Evolutionary conservation across 768 basidiomycete species (phyloP), one percentile per base, ranked within the genome.

Genomic region (Kwoniella sp.): DNA sequence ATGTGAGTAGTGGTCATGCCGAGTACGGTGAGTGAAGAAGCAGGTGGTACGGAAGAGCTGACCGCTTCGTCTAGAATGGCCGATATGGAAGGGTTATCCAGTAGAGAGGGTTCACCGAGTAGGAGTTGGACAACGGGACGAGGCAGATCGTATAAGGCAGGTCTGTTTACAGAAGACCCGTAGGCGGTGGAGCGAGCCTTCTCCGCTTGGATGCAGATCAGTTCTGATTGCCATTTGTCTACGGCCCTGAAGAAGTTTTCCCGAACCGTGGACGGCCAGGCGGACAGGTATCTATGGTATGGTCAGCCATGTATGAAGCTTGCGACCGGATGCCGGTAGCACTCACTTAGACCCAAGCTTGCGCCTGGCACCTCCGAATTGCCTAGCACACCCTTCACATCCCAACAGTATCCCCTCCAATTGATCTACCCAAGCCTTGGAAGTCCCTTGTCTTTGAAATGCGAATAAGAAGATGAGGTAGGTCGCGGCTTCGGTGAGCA

Each of bases 391-490:
- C 8, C 82, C 83, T 25, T 85, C 81, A 69, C 94, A 97, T 1
- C 83, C 80, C 12, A 81, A 73, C 36, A 95, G 73, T 63, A 90
- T 87, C 1, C 72, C 71, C 55, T 83, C 80, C 56, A 91, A 76
- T 63, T 81, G 83, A 19, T 76, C 77, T 77, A 86, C 86, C 90
- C 91, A 94, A 40, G 81, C 77, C 1, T 84, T 82, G 2, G 90
- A 88, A 29, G 82, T 81, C 0, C 82, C 78, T 54, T 85, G 84
- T 56, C 68, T 65, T 48, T 80, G 70, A 70, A 91, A 96, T 10
- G 92, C 92, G 75, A 89, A 88, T 40, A 96, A 79, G 55, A 92
- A 86, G 37, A 95, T 82, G 53, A 91, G 84, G 80, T 93, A 96
- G 0, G 86, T 87, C 0, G 93, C 91, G 1, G 88, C 86, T 62